Base-by-base conservation (phyloP, 805 yeast genomes). In the Wickerhamiella spandovensis region DNA sequence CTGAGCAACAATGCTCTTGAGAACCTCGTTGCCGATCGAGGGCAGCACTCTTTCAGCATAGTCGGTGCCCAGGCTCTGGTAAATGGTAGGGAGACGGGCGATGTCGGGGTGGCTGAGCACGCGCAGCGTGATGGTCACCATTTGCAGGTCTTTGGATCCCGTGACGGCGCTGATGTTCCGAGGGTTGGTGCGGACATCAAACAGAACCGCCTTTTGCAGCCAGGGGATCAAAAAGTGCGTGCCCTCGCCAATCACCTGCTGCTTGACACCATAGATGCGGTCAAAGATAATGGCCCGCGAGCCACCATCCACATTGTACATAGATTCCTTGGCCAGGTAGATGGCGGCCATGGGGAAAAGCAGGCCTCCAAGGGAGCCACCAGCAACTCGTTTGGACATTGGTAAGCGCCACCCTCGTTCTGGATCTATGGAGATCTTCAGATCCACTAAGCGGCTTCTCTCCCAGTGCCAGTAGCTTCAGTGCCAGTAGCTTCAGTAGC, bases 251-350 rank as follows among this genome's bases (percentile, higher is more conserved):
- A 89, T 73, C 22, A 92, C 97, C n/a, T 72, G 70, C 60, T 79
- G 80, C 66, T 85, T 83, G 48, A 92, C 95, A 71, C 98, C 98
- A 43, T 75, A 70, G 52, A 92, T 68, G 60, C 98, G 76, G 71
- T 92, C 97, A 64, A 92, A 92, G 55, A 92, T 84, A 49, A 92
- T 95, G 22, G 97, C 98, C 65, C 98, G 76, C 52, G 85, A 78
- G 50, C 98, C 98, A 53, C 98, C 98, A 63, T 83, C 81, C 38
- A 92, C 98, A 63, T 92, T 97, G 65, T 87, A 92, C 69, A 92
- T 72, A 25, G 97, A 81, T 59, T 83, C 78, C 63, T 87, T 90
- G 8, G 82, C 83, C 10, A 61, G 54, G 52, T 58, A 64, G 23
- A 64, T 51, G 12, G 83, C 80, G 37, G 86, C 72, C 48, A 81